Evolutionary conservation across 2,329 filamentous ascomycete genomes (phyloP).

Genomic region (Lachnellula willkommii): DNA sequence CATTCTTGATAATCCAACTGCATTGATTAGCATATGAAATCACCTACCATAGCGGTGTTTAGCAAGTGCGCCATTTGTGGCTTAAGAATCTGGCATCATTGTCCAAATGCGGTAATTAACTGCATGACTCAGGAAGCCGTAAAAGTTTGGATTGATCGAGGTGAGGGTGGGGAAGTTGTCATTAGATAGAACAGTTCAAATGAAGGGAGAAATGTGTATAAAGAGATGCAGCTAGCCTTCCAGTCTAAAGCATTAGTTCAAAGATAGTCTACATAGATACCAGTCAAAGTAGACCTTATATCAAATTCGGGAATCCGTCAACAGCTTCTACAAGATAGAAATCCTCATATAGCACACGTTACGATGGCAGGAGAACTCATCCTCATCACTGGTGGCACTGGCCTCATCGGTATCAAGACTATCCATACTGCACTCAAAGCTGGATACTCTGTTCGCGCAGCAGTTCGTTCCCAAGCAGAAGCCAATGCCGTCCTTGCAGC

Average conservation of each 20-base stretch:
- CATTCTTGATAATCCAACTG: not conserved
- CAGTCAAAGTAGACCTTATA: not conserved
- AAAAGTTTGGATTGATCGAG: not conserved
- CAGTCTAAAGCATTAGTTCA: not conserved
- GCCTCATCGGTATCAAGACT: slow-evolving; percentile 47
- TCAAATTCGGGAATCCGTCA: not conserved
- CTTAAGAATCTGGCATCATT: not conserved
- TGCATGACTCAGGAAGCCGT: not conserved
- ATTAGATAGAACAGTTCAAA: not conserved
- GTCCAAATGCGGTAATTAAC: not conserved
- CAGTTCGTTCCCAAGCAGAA: slow-evolving; percentile 41
- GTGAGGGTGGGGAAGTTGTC: not conserved
- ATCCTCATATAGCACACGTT: not conserved
- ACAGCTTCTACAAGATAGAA: not conserved
- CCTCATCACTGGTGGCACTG: slow-evolving; percentile 35
- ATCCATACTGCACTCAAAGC: slow-evolving; percentile 36
- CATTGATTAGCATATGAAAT: not conserved
- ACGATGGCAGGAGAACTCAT: slow-evolving; percentile 18
- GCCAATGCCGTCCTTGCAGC: slow-evolving; percentile 35
- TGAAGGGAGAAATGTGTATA: not conserved
- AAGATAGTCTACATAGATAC: not conserved
- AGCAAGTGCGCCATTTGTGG: not conserved
- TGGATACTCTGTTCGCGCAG: slow-evolving; percentile 39
- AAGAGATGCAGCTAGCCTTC: not conserved
- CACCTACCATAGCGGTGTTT: not conserved